phyloP scores from a whole-genome alignment of 2,329 filamentous ascomycete species.

The Fusarium avenaceum region DNA sequence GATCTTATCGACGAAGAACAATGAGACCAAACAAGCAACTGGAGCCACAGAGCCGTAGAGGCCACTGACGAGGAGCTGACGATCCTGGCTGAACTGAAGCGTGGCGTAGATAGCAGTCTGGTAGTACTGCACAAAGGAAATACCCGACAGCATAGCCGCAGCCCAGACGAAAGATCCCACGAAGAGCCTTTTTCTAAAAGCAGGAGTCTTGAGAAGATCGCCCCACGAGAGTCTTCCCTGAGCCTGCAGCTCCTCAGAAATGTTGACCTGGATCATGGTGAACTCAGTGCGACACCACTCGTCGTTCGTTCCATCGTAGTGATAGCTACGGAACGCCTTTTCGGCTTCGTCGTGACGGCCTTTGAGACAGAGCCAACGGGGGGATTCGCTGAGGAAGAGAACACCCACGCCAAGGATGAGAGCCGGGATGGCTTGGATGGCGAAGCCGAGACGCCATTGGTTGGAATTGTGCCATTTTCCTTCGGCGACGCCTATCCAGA shows the following conservation, averaged over 20 bases:
- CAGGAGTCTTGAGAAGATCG: conserved; percentile 51
- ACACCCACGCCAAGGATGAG: conserved; percentile 54
- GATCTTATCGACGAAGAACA: conserved; percentile 57
- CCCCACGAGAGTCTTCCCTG: conserved; percentile 51
- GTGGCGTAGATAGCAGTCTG: conserved; percentile 60
- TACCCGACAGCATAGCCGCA: conserved; percentile 58
- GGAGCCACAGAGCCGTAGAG: conserved; percentile 57
- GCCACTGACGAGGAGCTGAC: conserved; percentile 57
- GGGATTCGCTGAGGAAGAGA: conserved; percentile 54
- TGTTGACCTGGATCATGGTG: conserved; percentile 53
- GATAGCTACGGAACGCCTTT: conserved; percentile 53
- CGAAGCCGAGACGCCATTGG: conserved; percentile 57
- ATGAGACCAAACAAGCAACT: conserved; percentile 54
- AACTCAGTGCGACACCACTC: conserved; percentile 56
- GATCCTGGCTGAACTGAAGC: conserved; percentile 54
- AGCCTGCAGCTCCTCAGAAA: conserved; percentile 52
- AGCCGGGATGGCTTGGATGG: conserved; percentile 54
- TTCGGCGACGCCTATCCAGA: conserved; percentile 58
- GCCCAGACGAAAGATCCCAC: conserved; percentile 59
- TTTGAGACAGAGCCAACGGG: conserved; percentile 55
- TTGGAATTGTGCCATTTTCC: conserved; percentile 56
- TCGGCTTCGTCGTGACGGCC: conserved; percentile 55
- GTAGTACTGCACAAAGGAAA: conserved; percentile 60
- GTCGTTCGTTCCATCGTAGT: conserved; percentile 54
- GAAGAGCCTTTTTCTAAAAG: conserved; percentile 56